Evolutionary conservation across 176 grass and related monocot species (phyloP), one percentile per base, ranked within the genome.

Genomic region (Triticum timopheevii): DNA sequence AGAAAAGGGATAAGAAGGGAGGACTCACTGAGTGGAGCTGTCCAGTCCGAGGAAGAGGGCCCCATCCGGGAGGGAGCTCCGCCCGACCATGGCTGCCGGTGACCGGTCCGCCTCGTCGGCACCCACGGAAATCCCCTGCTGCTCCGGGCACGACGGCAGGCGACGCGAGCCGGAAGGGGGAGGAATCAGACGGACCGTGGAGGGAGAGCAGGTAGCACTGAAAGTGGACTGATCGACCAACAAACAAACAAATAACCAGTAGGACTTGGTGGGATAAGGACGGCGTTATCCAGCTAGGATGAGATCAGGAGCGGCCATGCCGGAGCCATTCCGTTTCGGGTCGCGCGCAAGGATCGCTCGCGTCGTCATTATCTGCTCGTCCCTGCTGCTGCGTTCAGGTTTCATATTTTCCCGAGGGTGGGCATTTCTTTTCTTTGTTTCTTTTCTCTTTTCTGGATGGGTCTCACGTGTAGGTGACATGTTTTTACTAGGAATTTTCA

Each of bases 21-120:
- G 74, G 44, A 52, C 93, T 91, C 76, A 98, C 97, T 98, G 97
- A 13, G 97, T 98, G 50, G 97, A 98, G 87, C 92, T 94, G 82
- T 98, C 97, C 42, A 98, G 84, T 84, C 93, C 97, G 27, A 98
- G 97, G 84, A 98, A 98, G 23, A 96, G 92, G 4, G 90, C 77
- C 35, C 92, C 97, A n/a, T 86, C 88, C 49, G 93, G 92, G 75
- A 98, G 86, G 36, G 89, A 77, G 50, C 82, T 80, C 27, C 82
- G 85, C 12, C 86, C 86, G 16, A 66, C 39, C 89, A 91, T 91
- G 86, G 82, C 77, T 17, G 81, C 81, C 49, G 81, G 4, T 9
- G 68, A 35, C 69, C 34, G 20, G 45, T 38, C 12, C 6, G 38
- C 15, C 82, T 84, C 44, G 64, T 38, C 44, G 45, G 45, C 49